Base-by-base conservation (phyloP, 2,329 filamentous ascomycete genomes). In the Camptophora hylomeconis region DNA sequence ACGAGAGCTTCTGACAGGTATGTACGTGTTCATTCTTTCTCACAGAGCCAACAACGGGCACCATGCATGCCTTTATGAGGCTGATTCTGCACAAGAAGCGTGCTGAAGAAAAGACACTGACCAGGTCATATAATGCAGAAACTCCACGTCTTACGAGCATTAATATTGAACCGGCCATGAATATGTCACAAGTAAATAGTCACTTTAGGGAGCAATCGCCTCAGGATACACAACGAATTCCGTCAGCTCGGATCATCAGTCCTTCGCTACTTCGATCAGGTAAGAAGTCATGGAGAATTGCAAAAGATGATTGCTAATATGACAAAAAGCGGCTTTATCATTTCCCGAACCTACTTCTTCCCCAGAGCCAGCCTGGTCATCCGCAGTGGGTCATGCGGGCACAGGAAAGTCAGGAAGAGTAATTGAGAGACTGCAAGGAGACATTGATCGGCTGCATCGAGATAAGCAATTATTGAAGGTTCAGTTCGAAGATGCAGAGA, bases 341-440 rank as follows among this genome's bases (percentile, higher is more conserved):
- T 39, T 31, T 17, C 38, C 37, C 25, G 38, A 40, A 11, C 33
- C 35, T 20, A 35, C 44, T 11, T 30, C 41, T 25, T 40, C 48
- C 24, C 32, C 47, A 13, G 51, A 51, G 17, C 32, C 41, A 9
- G 56, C 60, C 47, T 65, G 61, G 61, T 64, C 58, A 7, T 57
- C 60, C 2, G 61, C 61, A 2, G 58, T 65, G 16, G 61, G 61
- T 8, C 59, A 63, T 35, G 61, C 61, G 19, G 37, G 34, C 22
- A 54, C 57, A 14, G 61, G 61, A 20, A 65, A 65, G 43, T 64
- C 61, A 3, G 60, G 61, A 16, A 56, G 61, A 19, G 61, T 65
- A 12, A 65, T 65, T 30, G 60, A 65, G 35, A 58, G 59, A 32
- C 45, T 65, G 18, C 60, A 63, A 42, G 59, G 59, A 37, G 60